Percentiles rank a stretch among this genome's conserved stretches.
Evolutionary conservation across 164 flowering plant genomes (phyloP).

Genomic region (Warburgia ugandensis): DNA sequence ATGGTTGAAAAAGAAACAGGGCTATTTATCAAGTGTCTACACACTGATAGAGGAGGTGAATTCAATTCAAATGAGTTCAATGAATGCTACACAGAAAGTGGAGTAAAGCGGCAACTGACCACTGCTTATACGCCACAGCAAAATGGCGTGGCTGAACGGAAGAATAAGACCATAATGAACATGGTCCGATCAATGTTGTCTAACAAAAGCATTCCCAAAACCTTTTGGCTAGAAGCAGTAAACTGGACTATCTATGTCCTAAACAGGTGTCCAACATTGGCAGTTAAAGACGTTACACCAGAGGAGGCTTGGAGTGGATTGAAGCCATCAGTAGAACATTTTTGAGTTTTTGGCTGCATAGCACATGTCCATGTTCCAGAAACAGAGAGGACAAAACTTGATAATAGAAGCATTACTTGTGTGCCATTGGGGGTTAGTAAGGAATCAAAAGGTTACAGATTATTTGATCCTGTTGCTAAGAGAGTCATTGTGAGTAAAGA

Average conservation of each 20-base stretch:
- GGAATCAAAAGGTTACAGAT: not conserved
- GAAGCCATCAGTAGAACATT: not conserved
- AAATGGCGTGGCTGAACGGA: not conserved
- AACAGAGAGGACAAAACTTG: not conserved
- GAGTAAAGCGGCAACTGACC: not conserved
- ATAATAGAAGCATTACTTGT: too few relatives aligned
- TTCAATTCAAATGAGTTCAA: not conserved
- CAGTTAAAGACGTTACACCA: not conserved
- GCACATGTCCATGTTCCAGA: not conserved
- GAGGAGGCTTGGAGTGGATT: not conserved
- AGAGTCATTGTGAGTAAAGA: not conserved
- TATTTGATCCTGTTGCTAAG: constrained; percentile 1
- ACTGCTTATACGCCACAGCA: constrained; percentile 2
- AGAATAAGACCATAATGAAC: too few relatives aligned
- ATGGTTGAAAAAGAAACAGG: not conserved
- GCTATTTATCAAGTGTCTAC: not conserved
- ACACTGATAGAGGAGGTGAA: constrained; percentile 4
- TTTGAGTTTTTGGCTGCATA: not conserved
- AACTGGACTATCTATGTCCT: too few relatives aligned
- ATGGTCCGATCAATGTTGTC: not conserved
- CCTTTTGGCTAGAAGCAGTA: not conserved
- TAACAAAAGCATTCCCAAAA: not conserved
- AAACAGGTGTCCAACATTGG: not conserved
- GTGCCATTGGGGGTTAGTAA: too few relatives aligned
- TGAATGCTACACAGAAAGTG: not conserved